Percentiles rank a stretch among this genome's conserved stretches.
Evolutionary conservation across 345 rosid genomes (phyloP).

Genomic region (Eucalyptus cladocalyx): DNA sequence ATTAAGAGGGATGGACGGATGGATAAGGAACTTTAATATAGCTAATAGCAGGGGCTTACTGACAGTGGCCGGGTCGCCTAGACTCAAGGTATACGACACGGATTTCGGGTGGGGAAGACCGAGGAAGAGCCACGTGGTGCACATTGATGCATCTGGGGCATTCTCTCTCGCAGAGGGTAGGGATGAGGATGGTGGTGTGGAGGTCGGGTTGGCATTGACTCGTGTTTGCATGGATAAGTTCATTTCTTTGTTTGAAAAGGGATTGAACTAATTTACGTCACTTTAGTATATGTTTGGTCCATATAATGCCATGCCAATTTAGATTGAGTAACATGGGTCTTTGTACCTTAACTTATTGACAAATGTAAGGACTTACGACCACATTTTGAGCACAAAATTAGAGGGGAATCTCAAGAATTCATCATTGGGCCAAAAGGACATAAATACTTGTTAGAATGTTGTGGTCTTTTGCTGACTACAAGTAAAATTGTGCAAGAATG

Average conservation of each 20-base stretch:
- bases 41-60: neutral
- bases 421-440: neutral
- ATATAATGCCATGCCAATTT: neutral
- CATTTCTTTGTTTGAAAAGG: neutral
- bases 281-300: neutral
- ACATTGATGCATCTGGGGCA: neutral
- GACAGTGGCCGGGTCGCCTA: conserved; percentile 10
- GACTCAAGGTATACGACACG: neutral
- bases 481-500: no score
- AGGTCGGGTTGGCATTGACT: conserved; percentile 8
- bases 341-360: neutral
- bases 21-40: neutral
- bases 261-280: neutral
- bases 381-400: conserved; percentile 9
- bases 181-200: conserved; percentile 15
- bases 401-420: neutral
- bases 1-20: conserved; percentile 1
- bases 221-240: neutral
- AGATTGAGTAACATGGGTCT: neutral
- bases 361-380: neutral
- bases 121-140: conserved; percentile 7
- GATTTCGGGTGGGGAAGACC: conserved; percentile 42
- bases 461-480: no score
- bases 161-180: conserved; percentile 1
- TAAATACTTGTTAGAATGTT: no score